phyloP scores from a whole-genome alignment of 2,329 filamentous ascomycete genomes.

The Fusarium caatingaense region DNA sequence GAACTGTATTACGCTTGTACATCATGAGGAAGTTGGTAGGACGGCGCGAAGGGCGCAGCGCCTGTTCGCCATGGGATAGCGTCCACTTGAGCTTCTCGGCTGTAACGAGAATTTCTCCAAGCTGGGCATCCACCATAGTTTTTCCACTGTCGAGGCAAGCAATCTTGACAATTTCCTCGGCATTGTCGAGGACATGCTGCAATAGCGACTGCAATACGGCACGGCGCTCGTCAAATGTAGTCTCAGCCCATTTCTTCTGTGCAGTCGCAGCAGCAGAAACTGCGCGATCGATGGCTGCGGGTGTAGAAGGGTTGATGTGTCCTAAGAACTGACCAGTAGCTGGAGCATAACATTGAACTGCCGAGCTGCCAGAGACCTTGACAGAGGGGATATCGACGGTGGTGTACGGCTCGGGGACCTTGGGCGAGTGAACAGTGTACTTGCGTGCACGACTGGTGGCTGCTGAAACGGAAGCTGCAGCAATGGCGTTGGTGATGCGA shows the following conservation, averaged over 20 bases:
- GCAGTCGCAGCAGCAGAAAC: slow-evolving; percentile 79
- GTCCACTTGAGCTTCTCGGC: slow-evolving; percentile 96
- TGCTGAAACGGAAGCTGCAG: slow-evolving; percentile 41
- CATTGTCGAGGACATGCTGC: slow-evolving; percentile 86
- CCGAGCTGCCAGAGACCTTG: slow-evolving; percentile 72
- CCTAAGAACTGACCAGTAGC: slow-evolving; percentile 89
- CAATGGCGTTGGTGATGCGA: slow-evolving; percentile 43
- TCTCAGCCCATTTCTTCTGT: slow-evolving; percentile 81
- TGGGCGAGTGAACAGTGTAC: slow-evolving; percentile 73
- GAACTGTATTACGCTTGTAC: slow-evolving; percentile 92
- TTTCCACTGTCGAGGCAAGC: slow-evolving; percentile 96
- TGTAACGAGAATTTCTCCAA: slow-evolving; percentile 95
- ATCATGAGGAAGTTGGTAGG: slow-evolving; percentile 93
- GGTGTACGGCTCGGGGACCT: slow-evolving; percentile 66
- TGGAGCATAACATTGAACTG: slow-evolving; percentile 87
- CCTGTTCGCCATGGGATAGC: slow-evolving; percentile 86
- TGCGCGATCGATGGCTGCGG: slow-evolving; percentile 80
- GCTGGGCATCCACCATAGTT: slow-evolving; percentile 91
- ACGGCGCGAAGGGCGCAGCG: slow-evolving; percentile 75
- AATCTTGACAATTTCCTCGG: slow-evolving; percentile 84
- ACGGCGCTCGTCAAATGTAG: slow-evolving; percentile 80
- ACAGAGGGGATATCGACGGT: slow-evolving; percentile 70
- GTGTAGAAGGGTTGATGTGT: slow-evolving; percentile 79
- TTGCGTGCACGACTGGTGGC: slow-evolving; percentile 58
- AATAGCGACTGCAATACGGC: slow-evolving; percentile 85